Evolutionary conservation across 148 eudicot genomes (phyloP).

Genomic region (Talinum fruticosum): DNA sequence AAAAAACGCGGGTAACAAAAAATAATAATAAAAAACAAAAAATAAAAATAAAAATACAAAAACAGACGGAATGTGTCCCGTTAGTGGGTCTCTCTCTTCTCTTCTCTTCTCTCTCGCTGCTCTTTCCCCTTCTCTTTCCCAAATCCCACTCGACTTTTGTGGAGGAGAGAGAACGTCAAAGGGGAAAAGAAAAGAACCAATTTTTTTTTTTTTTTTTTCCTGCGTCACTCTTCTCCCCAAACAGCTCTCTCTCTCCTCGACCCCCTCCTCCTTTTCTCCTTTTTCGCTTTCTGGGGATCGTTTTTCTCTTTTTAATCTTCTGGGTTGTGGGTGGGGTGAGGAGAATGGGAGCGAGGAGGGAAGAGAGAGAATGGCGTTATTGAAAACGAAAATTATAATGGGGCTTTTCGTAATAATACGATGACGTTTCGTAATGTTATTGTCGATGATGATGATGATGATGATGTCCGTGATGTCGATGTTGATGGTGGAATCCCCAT

Average conservation of each 20-base stretch:
- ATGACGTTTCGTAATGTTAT: conserved; percentile 23
- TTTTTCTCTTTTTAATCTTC: neutral
- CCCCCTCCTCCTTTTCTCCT: neutral
- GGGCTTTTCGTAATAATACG: neutral
- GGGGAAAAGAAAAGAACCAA: neutral
- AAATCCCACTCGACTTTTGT: conserved; percentile 25
- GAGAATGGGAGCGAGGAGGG: no score
- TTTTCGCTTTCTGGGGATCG: neutral
- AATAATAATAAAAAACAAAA: neutral
- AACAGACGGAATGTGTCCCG: conserved; percentile 8
- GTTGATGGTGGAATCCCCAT: conserved; percentile 16
- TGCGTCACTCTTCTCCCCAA: neutral
- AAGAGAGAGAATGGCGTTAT: neutral
- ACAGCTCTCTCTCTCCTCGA: conserved; percentile 16
- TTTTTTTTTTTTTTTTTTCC: no score
- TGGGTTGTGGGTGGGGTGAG: neutral
- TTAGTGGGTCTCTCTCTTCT: conserved; percentile 44
- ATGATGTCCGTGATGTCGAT: conserved; percentile 10
- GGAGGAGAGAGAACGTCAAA: conserved; percentile 48
- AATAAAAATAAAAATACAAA: neutral
- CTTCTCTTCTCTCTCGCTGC: conserved; percentile 3
- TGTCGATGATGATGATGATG: neutral
- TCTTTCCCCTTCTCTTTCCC: conserved; percentile 15
- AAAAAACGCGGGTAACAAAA: conserved; percentile 1
- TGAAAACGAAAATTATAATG: neutral